phyloP scores from a whole-genome alignment of 257 asterid genomes.

The Parsonsia alboflavescens region DNA sequence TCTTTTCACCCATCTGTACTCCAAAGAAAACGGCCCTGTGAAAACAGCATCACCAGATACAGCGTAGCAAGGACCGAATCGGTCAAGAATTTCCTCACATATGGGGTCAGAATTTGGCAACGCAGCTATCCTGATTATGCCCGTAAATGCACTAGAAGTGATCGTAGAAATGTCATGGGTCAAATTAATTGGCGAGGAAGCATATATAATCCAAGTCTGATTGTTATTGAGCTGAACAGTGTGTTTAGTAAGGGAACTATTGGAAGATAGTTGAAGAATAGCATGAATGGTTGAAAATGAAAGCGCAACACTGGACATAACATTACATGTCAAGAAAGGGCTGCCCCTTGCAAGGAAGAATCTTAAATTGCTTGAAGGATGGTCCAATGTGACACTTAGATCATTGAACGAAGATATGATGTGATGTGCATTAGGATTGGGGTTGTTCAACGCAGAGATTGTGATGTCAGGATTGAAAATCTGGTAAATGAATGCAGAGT shows the following conservation, averaged over 20 bases:
- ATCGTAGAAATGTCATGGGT: constrained; percentile 39
- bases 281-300: constrained; percentile 83
- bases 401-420: constrained; percentile 60
- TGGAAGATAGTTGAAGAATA: constrained; percentile 46
- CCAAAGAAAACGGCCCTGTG: constrained; percentile 57
- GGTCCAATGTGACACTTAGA: constrained; percentile 69
- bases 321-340: constrained; percentile 71
- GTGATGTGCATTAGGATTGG: constrained; percentile 42
- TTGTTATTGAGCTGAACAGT: constrained; percentile 64
- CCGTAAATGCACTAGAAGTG: constrained; percentile 50
- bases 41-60: constrained; percentile 61
- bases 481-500: constrained; percentile 60
- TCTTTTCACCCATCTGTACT: constrained; percentile 77
- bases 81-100: constrained; percentile 55
- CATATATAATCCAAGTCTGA: constrained; percentile 78
- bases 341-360: constrained; percentile 82
- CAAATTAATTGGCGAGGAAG: constrained; percentile 61
- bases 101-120: constrained; percentile 49
- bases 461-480: constrained; percentile 55
- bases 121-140: constrained; percentile 64
- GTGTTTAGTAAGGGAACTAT: constrained; percentile 52
- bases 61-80: constrained; percentile 70
- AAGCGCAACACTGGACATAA: constrained; percentile 30
- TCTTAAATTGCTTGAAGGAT: constrained; percentile 62
- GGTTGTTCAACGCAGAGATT: constrained; percentile 44